Percentiles rank a stretch among this genome's conserved stretches.
These are phyloP conservation scores for Coemansia erecta DNA, from an alignment of 192 early-diverging fungal genomes.

Conservation along the genomic window DNA sequence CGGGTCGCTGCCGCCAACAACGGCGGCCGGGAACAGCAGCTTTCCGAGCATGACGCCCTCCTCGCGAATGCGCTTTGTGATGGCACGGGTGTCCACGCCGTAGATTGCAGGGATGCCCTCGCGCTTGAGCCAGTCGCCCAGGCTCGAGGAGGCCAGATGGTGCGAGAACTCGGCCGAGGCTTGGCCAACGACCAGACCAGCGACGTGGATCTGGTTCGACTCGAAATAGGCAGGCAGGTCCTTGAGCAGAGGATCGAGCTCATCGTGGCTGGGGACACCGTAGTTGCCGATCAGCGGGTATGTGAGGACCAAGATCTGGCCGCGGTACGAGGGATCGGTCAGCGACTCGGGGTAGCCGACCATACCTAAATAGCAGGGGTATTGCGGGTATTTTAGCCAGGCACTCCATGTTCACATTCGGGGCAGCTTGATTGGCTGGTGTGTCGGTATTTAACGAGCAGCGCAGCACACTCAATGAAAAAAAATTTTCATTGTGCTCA, in stretches of 20 bases:
- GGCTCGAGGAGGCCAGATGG: conserved; percentile 82
- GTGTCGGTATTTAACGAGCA: no score
- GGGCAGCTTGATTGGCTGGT: no score
- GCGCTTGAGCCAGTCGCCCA: conserved; percentile 89
- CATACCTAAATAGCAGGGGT: conserved; percentile 70
- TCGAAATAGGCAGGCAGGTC: conserved; percentile 94
- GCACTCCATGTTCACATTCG: no score
- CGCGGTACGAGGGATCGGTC: conserved; percentile 97
- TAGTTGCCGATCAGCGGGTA: conserved; percentile 98
- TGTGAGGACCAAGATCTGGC: conserved; percentile 96
- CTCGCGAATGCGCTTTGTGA: conserved; percentile 95
- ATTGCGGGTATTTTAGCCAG: conserved; percentile 1
- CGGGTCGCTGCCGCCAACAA: conserved; percentile 44
- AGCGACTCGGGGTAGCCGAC: conserved; percentile 98
- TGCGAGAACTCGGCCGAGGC: conserved; percentile 93
- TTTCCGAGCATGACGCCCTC: conserved; percentile 90
- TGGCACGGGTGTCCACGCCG: conserved; percentile 92
- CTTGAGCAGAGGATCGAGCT: conserved; percentile 78
- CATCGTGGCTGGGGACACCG: conserved; percentile 89
- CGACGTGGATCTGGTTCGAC: conserved; percentile 90
- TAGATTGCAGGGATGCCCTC: conserved; percentile 90
- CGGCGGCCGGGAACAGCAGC: conserved; percentile 76
- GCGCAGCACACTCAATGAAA: background rate
- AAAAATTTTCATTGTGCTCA: conserved; percentile 3
- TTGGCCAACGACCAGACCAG: conserved; percentile 87